These are phyloP conservation scores for Hericium coralloides DNA, from an alignment of 768 basidiomycete species.

Conservation along the genomic window DNA sequence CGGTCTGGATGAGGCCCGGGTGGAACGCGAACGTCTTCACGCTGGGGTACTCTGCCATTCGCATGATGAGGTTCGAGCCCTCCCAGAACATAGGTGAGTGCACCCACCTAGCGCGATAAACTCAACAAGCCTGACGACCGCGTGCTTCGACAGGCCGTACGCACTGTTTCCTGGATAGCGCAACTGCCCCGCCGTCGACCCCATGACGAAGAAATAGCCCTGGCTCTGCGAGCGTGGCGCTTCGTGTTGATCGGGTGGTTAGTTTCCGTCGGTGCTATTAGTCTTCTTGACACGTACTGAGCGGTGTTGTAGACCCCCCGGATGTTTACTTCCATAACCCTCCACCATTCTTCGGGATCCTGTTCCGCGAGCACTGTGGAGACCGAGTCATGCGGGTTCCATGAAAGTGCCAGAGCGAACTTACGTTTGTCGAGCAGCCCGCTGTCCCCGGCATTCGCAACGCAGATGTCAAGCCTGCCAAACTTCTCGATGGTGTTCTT, in stretches of 20 bases:
- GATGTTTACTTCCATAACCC: constrained; percentile 15
- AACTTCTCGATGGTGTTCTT: constrained; percentile 11
- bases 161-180: not conserved
- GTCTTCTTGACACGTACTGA: constrained; percentile 5
- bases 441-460: constrained; percentile 9
- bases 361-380: constrained; percentile 11
- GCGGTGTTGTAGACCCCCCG: constrained; percentile 16
- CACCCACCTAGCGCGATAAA: not conserved
- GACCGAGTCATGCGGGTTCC: not conserved
- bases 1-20: not conserved
- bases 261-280: not conserved
- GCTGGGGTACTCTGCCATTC: not conserved
- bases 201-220: not conserved
- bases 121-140: not conserved
- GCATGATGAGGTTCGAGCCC: not conserved
- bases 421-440: not conserved
- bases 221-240: not conserved
- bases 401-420: not conserved
- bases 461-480: constrained; percentile 15
- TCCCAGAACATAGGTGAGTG: not conserved
- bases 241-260: not conserved
- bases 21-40: not conserved
- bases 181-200: not conserved
- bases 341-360: constrained; percentile 19
- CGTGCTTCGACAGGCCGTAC: constrained; percentile 1